Evolutionary conservation across 805 yeast species (phyloP).

Genomic region (Cyberlindnera amylophila): DNA sequence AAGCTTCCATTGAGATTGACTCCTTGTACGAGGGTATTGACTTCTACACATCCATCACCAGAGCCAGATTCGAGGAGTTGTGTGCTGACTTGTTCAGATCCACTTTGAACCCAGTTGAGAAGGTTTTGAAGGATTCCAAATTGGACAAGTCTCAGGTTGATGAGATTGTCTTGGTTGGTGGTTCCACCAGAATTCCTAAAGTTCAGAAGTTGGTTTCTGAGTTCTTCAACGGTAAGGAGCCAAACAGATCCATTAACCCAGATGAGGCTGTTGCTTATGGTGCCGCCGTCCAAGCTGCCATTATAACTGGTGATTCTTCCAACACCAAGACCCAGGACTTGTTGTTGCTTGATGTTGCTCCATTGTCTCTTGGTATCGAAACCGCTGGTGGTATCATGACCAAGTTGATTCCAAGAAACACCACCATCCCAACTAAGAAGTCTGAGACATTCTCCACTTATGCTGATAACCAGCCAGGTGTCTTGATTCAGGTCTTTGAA

Average conservation of each 20-base stretch:
- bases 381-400: conserved; percentile 80
- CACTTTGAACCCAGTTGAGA: conserved; percentile 68
- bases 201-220: conserved; percentile 94
- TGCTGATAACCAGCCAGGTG: conserved; percentile 82
- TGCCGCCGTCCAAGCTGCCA: conserved; percentile 99
- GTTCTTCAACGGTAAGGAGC: conserved; percentile 97
- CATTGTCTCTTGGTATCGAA: conserved; percentile 75
- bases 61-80: conserved; percentile 98
- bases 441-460: conserved; percentile 79
- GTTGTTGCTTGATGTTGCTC: conserved; percentile 74
- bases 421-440: conserved; percentile 70
- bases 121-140: conserved; percentile 90
- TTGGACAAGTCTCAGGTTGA: conserved; percentile 86
- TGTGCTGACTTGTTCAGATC: conserved; percentile 95
- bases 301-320: conserved; percentile 94
- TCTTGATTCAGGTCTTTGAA: conserved; percentile 72
- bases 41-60: conserved; percentile 95
- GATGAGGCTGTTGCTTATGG: conserved; percentile 99
- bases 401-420: conserved; percentile 70
- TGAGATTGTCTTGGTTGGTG: conserved; percentile 96
- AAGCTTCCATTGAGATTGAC: conserved; percentile 94
- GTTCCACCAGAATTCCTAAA: conserved; percentile 98
- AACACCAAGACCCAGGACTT: conserved; percentile 87
- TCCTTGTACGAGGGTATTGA: conserved; percentile 95
- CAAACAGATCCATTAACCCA: conserved; percentile 96